Evolutionary conservation across 176 grass and related monocot genomes (phyloP).

Genomic region (bread wheat (Triticum aestivum)): IWGSC_CS_RefSeq_v2.1 NC_057809.1:414876961-414877460

Average conservation of each 20-base stretch:
- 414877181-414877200: conserved; percentile 92
- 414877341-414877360: not conserved
- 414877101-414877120: conserved; percentile 97
- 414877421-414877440: not conserved
- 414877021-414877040: conserved; percentile 98
- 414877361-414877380: not conserved
- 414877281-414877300: conserved; percentile 7
- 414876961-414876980: conserved; percentile 2
- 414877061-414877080: conserved; percentile 93
- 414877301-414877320: conserved; percentile 1
- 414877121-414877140: conserved; percentile 80
- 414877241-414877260: conserved; percentile 20
- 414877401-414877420: not conserved
- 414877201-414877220: conserved; percentile 84
- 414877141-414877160: conserved; percentile 94
- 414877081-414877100: conserved; percentile 99
- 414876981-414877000: not conserved
- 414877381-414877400: conserved; percentile 17
- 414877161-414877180: conserved; percentile 96
- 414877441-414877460: not conserved
- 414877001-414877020: conserved; percentile 34
- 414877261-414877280: not conserved
- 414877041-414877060: conserved; percentile 96
- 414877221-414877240: conserved; percentile 71
- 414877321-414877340: conserved; percentile 19